Evolutionary conservation across 768 basidiomycete species (phyloP).

Genomic region (Kockovaella imperatae): DNA sequence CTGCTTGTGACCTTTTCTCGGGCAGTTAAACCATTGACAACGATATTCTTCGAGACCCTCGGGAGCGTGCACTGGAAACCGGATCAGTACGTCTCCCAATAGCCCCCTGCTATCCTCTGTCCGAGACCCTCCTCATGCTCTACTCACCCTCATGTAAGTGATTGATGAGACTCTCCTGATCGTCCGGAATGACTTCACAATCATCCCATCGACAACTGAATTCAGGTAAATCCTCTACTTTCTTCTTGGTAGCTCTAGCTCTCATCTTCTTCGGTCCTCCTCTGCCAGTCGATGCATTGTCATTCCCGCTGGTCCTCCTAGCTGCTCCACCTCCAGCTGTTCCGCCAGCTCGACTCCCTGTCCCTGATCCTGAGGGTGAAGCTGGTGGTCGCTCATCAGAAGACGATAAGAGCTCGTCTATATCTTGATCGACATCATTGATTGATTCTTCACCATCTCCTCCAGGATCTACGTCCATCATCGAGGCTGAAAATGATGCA

Average conservation of each 20-base stretch:
- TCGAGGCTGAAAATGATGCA: too few species aligned
- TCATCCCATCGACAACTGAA: slow-evolving; percentile 86
- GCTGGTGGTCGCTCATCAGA: too few species aligned
- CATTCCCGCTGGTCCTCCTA: too few species aligned
- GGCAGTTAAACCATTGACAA: slow-evolving; percentile 82
- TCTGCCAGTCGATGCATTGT: too few species aligned
- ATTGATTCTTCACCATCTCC: too few species aligned
- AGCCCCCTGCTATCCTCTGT: not conserved
- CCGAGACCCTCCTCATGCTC: not conserved
- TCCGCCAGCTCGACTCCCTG: too few species aligned
- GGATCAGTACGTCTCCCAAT: not conserved
- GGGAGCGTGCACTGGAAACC: slow-evolving; percentile 65
- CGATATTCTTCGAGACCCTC: slow-evolving; percentile 75
- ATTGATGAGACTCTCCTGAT: too few species aligned
- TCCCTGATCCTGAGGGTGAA: too few species aligned
- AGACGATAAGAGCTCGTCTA: not conserved
- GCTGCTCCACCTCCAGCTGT: too few species aligned
- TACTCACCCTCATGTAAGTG: slow-evolving; percentile 72
- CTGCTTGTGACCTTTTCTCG: slow-evolving; percentile 69
- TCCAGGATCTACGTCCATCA: too few species aligned
- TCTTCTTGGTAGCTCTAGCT: slow-evolving; percentile 3
- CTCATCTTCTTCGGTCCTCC: not conserved
- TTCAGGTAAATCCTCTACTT: too few species aligned
- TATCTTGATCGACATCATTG: slow-evolving; percentile 1
- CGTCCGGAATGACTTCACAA: slow-evolving; percentile 64